Evolutionary conservation across 805 yeast genomes (phyloP).

Genomic region (Zygosaccharomyces kombuchaensis): DNA sequence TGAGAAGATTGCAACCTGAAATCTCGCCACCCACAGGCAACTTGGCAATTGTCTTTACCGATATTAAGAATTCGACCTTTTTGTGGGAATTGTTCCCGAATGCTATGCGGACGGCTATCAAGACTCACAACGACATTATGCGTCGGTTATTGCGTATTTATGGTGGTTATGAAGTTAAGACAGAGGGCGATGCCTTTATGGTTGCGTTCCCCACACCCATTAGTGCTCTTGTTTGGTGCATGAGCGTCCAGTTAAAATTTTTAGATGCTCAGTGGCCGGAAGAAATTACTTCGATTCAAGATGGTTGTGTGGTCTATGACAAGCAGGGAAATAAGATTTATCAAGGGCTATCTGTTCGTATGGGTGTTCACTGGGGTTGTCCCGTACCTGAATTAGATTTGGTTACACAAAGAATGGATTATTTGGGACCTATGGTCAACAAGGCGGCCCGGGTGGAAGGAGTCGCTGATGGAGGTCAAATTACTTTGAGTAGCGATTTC

Average conservation of each 20-base stretch:
- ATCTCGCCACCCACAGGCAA: constrained; percentile 94
- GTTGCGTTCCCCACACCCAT: constrained; percentile 93
- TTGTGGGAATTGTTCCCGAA: constrained; percentile 91
- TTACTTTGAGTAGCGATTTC: constrained; percentile 79
- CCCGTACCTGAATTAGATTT: constrained; percentile 96
- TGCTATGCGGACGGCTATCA: constrained; percentile 95
- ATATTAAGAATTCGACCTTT: constrained; percentile 88
- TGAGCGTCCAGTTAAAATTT: constrained; percentile 81
- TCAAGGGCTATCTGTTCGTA: constrained; percentile 89
- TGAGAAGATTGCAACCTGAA: constrained; percentile 82
- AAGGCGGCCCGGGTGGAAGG: constrained; percentile 90
- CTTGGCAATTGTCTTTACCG: constrained; percentile 93
- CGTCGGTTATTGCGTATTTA: constrained; percentile 85
- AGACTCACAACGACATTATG: constrained; percentile 91
- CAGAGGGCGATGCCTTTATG: constrained; percentile 99
- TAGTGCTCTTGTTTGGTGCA: constrained; percentile 89
- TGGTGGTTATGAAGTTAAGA: constrained; percentile 97
- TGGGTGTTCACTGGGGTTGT: constrained; percentile 98
- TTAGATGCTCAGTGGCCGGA: constrained; percentile 93
- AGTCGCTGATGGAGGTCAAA: constrained; percentile 98
- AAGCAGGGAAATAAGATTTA: constrained; percentile 54
- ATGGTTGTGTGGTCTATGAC: constrained; percentile 77
- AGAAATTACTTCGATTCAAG: constrained; percentile 78
- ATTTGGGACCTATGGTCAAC: constrained; percentile 98
- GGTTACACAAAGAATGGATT: constrained; percentile 96